Base-by-base conservation (phyloP, 164 flowering plant genomes). In the Vitis rupestris region DNA sequence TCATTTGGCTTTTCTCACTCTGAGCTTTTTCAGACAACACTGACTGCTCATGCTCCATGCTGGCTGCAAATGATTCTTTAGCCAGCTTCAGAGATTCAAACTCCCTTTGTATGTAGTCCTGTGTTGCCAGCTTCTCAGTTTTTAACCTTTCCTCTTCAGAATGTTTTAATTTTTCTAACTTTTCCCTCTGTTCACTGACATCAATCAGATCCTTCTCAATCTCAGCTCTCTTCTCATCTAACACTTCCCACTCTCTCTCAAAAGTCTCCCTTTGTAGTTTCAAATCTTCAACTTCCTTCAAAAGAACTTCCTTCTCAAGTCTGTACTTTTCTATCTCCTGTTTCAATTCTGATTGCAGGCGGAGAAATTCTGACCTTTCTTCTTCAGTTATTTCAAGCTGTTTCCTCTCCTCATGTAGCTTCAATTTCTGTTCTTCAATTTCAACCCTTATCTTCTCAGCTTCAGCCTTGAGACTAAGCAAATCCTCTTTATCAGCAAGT, bases 161-260 rank as follows among this genome's bases (percentile, higher is more conserved):
- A 13, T 55, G 72, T 60, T 50, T 72, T 50, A 68, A 30, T 62
- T 75, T 82, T 51, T 82, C 81, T 14, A 82, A 44, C 16, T 78
- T 76, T 51, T 67, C 80, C 67, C 72, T 76, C 75, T 76, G 75
- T 13, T 66, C 76, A 58, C 3, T 57, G 11, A 78, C 16, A 29
- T 69, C 69, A 51, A 53, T 72, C 63, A 67, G 47, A 63, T 80
- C 84, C 37, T 73, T 76, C 72, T 82, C 79, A 70, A 82, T 23
- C 67, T 66, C 71, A 54, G 76, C 68, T 72, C 77, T 80, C 72
- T 80, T 84, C 59, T 72, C 77, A 75, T 84, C 88, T 64, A 84
- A 71, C 63, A 79, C 84, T 23, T 84, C 86, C 88, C 88, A 82
- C 70, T 84, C 80, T 65, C 74, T 79, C 76, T 84, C 88, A 78